Percentiles rank a stretch among this genome's conserved stretches.
These are phyloP conservation scores for Salvia sclarea DNA, from an alignment of 305 asterid genomes.

Conservation along the genomic window DNA sequence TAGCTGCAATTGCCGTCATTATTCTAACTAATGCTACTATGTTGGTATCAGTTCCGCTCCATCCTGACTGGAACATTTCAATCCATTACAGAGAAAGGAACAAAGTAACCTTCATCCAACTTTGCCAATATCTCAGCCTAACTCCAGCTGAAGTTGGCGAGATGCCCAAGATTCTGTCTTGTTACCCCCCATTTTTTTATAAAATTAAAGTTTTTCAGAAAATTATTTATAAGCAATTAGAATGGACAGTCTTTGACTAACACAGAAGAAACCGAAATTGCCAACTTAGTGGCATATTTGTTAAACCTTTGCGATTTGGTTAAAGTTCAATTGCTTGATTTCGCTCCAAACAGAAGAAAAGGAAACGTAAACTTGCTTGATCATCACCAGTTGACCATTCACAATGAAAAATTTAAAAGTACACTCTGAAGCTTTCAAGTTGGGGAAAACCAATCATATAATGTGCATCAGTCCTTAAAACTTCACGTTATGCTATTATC, in stretches of 20 bases:
- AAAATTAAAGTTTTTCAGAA: no score
- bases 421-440: background rate
- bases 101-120: no score
- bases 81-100: no score
- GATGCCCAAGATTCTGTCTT: background rate
- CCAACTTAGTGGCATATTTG: no score
- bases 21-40: background rate
- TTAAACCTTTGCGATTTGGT: no score
- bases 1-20: slow-evolving; percentile 16
- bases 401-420: background rate
- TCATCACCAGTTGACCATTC: background rate
- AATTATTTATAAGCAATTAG: no score
- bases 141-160: background rate
- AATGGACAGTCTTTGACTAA: no score
- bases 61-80: no score
- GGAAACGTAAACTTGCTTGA: background rate
- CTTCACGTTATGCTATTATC: background rate
- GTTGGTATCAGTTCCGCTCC: no score
- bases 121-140: background rate
- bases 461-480: background rate
- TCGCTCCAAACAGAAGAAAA: background rate
- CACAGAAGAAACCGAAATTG: no score
- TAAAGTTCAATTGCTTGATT: background rate
- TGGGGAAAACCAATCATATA: background rate
- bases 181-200: no score